phyloP scores from a whole-genome alignment of 2,329 filamentous ascomycete species.

The Pseudogymnoascus sp. region DNA sequence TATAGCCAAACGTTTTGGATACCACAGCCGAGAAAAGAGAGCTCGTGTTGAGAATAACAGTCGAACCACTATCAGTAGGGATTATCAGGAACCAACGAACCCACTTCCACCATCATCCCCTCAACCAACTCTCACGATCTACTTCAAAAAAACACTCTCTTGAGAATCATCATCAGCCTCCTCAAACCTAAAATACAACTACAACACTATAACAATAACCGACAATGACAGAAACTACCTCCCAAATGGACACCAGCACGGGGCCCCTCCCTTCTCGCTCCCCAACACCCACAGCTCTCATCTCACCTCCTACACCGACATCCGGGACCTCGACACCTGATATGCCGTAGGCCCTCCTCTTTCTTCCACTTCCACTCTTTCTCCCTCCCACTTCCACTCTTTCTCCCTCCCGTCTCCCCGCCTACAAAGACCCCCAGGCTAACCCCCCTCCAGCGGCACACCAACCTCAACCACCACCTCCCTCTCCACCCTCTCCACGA shows the following conservation, averaged over 20 bases:
- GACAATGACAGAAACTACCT: constrained; percentile 32
- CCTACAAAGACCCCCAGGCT: constrained; percentile 15
- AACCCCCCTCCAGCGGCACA: constrained; percentile 58
- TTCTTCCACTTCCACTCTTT: constrained; percentile 15
- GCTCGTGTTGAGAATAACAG: not conserved
- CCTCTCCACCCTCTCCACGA: constrained; percentile 83
- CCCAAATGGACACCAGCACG: constrained; percentile 68
- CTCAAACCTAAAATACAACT: not conserved
- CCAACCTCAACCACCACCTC: constrained; percentile 89
- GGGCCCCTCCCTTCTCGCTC: constrained; percentile 73
- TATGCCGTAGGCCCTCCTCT: constrained; percentile 60
- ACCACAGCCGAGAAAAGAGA: not conserved
- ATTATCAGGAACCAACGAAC: not conserved
- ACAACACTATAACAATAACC: not conserved
- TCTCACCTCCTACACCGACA: not conserved
- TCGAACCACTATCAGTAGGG: not conserved
- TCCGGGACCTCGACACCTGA: constrained; percentile 41
- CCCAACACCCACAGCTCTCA: constrained; percentile 48
- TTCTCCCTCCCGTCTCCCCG: constrained; percentile 15
- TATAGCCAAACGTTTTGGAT: not conserved
- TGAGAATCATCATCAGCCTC: not conserved
- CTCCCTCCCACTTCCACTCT: constrained; percentile 22
- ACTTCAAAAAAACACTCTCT: not conserved
- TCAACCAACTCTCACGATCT: not conserved
- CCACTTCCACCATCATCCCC: not conserved